Base-by-base conservation (phyloP, 2,329 filamentous ascomycete genomes). In the Beauveria australis region DNA sequence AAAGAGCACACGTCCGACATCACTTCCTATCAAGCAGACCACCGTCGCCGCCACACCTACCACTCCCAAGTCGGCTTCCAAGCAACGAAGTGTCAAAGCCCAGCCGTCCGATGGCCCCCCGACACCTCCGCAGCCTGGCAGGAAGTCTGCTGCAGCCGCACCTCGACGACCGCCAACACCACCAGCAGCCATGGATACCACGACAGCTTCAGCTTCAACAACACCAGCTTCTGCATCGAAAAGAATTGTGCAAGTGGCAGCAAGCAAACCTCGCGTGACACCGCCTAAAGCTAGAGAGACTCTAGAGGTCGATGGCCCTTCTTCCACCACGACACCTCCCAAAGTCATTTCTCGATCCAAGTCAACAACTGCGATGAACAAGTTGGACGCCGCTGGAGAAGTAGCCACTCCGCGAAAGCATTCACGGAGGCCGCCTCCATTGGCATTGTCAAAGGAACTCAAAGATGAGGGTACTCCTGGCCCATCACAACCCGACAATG, bases 211-310 rank as follows among this genome's bases (percentile, higher is more conserved):
- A 19, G 28, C 48, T 47, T 49, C 49, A 7, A n/a, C 28, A 18
- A 60, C 59, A 7, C 59, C 52, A 1, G 16, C 46, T 10, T 30
- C 46, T 18, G 40, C 46, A 3, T 52, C 59, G 12, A 51, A 61
- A 40, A 47, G 46, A 18, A 55, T 55, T 12, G 22, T 16, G 18
- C 44, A 30, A 12, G 52, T 19, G 16, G 59, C 52, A 14, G 51
- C 59, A 43, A 55, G 24, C 44, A 60, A 60, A n/a, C 59, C 59
- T 41, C 59, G 59, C 10, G 43, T 60, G 24, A 55, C 51, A 19
- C 59, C 59, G 14, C 52, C 59, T 12, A 57, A 30, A 40, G 16
- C 5, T 18, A 44, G 28, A 47, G 48, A 37, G n/a, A 40, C 40
- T 5, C 24, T 18, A 16, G 44, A n/a, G 18, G 57, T 22, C 19